Base-by-base conservation (phyloP, 116 monocot genomes). In the Dioscorea cayenensis region DNA sequence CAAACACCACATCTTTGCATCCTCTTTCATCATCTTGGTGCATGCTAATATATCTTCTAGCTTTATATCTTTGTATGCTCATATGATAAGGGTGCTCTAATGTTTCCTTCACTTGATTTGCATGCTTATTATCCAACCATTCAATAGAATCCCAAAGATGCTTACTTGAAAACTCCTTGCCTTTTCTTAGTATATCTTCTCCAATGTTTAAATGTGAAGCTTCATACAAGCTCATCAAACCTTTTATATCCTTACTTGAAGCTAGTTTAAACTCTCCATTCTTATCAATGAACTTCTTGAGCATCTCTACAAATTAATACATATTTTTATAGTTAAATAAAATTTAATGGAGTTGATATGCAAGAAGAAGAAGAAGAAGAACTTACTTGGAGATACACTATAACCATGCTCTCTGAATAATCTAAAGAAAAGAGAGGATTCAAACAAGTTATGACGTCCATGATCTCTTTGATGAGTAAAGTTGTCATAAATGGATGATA, bases 171-270 rank as follows among this genome's bases (percentile, higher is more conserved):
- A 81, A 81, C 22, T 68, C 71, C 7, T 77, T 68, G 16, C 73
- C 87, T 23, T 72, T 58, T 55, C 60, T 58, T 0, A 87, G 76
- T 2, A 80, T 49, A 1, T 78, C 68, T 23, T 83, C 80, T 0
- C 80, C 87, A 2, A 27, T 74, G 72, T 76, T 75, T 19, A 83
- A 14, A 50, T 72, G 67, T 19, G 87, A 87, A 25, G 83, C 75
- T 68, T 87, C 87, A 35, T 80, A 80, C 36, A 87, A 76, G 69
- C 77, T 78, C 17, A 84, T 3, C 58, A 87, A 12, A 66, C 84
- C 83, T 18, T 51, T 51, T 7, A 76, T 38, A 66, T 87, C 81
- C 20, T 74, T 73, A 7, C 48, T 36, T n/a, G 75, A 51, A 16
- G 50, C 65, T 4, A n/a, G n/a, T 10, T 61, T 69, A 51, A 81